phyloP scores from a whole-genome alignment of 2,329 filamentous ascomycete genomes.

The Teratosphaeria zuluensis region DNA sequence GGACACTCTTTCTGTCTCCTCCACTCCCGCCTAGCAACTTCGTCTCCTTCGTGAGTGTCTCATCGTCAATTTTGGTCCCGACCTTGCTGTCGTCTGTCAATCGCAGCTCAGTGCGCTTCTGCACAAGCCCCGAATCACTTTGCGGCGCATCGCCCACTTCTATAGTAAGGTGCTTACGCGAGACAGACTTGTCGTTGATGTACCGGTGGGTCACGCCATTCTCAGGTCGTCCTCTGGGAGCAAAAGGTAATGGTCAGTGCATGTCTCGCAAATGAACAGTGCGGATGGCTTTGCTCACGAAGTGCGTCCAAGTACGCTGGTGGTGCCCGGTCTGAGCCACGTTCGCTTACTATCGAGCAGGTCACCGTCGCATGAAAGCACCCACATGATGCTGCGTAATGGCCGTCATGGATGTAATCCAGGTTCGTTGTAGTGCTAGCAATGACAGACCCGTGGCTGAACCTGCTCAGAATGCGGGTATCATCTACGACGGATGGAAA shows the following conservation, averaged over 20 bases:
- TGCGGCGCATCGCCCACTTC: conserved; percentile 55
- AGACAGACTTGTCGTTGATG: conserved; percentile 74
- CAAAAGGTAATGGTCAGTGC: neutral
- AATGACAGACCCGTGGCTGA: neutral
- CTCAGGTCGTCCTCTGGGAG: conserved; percentile 29
- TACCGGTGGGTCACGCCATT: conserved; percentile 44
- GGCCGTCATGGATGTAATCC: neutral
- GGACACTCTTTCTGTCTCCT: conserved; percentile 38
- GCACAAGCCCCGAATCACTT: conserved; percentile 50
- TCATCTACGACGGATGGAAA: neutral
- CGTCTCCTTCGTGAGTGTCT: conserved; percentile 52
- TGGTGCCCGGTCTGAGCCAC: conserved; percentile 21
- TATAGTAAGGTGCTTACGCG: conserved; percentile 77
- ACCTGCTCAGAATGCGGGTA: neutral
- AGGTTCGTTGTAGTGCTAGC: neutral
- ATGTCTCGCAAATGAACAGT: neutral
- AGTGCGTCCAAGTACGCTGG: conserved; percentile 53
- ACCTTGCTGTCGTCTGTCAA: conserved; percentile 79
- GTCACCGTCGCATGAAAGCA: conserved; percentile 46
- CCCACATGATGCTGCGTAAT: conserved; percentile 35
- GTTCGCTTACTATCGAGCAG: conserved; percentile 39
- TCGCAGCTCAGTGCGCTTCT: conserved; percentile 57
- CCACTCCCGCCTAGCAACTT: conserved; percentile 46
- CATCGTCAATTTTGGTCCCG: conserved; percentile 69
- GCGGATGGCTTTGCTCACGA: conserved; percentile 26